Base-by-base conservation (phyloP, 2,329 filamentous ascomycete species). In the Fusarium veterinarium region DNA sequence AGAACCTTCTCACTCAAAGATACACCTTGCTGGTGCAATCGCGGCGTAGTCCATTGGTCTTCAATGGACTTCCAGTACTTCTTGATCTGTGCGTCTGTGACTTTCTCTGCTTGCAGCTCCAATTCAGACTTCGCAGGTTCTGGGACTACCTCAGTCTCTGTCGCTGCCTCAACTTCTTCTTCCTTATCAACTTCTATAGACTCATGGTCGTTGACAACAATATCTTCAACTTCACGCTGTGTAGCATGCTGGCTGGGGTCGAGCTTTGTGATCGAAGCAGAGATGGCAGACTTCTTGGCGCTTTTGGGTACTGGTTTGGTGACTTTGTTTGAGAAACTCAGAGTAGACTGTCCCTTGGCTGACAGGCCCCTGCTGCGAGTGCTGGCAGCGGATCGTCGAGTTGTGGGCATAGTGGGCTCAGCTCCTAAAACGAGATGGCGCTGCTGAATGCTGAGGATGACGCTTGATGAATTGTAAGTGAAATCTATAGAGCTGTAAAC, bases 1-100 rank as follows among this genome's bases (percentile, higher is more conserved):
- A 98, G 82, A 31, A 98, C 90, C 85, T 95, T 97, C 86, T 98
- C 95, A 62, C 92, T 87, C 49, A 93, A 74, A 16, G 86, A 88
- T 75, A 98, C 79, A 5, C 87, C 91, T 76, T 91, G 82, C 82
- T 97, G 94, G 78, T 98, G 96, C 40, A 97, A 91, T 76, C 92
- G 85, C 45, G 89, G 88, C 23, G 93, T 89, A 66, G 86, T 87
- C 75, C 94, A 87, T 76, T 90, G 87, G 44, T 85, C 84, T 84
- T 97, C 94, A 73, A 95, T 90, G 16, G 81, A 81, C 73, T 85
- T 85, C 95, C 95, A 98, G 80, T 97, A 98, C 78, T 86, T 86
- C 75, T 88, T 88, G 71, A 98, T 91, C 76, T 94, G 90, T 52
- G 87, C 84, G 63, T 93, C 88, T 12, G 88, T 89, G 45, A 97